A percentile compares a stretch with the other conserved stretches of the same genome.
phyloP scores from a whole-genome alignment of 2,329 filamentous ascomycete species.

The Fusarium avenaceum region DNA sequence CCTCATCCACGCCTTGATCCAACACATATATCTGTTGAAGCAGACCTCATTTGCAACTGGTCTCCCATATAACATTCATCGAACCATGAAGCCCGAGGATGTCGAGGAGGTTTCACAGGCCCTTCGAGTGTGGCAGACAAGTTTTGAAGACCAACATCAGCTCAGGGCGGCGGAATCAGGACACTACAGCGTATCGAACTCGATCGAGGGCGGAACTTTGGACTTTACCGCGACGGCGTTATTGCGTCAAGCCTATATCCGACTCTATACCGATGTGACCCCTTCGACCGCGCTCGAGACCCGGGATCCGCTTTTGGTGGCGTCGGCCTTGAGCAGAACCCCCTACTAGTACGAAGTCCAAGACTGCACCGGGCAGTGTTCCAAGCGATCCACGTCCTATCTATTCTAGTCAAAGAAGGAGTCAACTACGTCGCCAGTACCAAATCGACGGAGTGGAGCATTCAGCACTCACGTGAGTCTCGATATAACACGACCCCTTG shows the following conservation, averaged over 20 bases:
- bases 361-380: constrained; percentile 74
- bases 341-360: constrained; percentile 69
- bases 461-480: constrained; percentile 70
- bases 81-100: constrained; percentile 66
- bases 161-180: constrained; percentile 63
- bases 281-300: constrained; percentile 74
- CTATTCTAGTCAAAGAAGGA: constrained; percentile 74
- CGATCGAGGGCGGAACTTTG: constrained; percentile 70
- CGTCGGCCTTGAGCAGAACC: constrained; percentile 70
- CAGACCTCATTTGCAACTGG: constrained; percentile 68
- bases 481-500: background rate
- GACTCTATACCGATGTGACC: constrained; percentile 74
- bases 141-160: constrained; percentile 69
- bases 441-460: constrained; percentile 73
- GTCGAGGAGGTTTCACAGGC: constrained; percentile 69
- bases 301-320: constrained; percentile 72
- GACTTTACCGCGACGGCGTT: constrained; percentile 75
- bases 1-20: constrained; percentile 78
- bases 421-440: constrained; percentile 73
- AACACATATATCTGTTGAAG: constrained; percentile 78
- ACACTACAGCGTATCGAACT: constrained; percentile 63
- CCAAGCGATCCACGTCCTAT: constrained; percentile 77
- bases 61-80: constrained; percentile 63
- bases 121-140: constrained; percentile 69
- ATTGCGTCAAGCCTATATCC: constrained; percentile 72